Evolutionary conservation across 345 rosid species (phyloP).

Genomic region (Euphorbia pulcherrima): DNA sequence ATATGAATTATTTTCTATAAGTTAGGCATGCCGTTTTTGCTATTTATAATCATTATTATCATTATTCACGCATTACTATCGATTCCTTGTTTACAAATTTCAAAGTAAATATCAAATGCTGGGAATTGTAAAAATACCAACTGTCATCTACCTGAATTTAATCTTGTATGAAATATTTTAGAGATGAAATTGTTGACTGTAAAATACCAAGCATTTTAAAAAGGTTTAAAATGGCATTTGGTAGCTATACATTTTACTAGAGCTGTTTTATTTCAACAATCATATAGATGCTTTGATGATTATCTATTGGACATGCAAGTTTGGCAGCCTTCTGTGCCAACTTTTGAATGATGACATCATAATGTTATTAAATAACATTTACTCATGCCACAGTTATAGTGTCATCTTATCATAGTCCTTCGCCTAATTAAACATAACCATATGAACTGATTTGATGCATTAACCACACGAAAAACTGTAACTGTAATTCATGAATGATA

Average conservation of each 20-base stretch:
- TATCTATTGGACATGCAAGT: not conserved
- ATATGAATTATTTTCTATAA: too few species aligned
- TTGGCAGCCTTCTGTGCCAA: not conserved
- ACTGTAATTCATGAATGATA: not conserved
- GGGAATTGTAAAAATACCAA: not conserved
- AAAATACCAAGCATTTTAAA: not conserved
- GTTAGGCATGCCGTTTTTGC: too few species aligned
- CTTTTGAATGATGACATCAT: not conserved
- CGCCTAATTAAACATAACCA: not conserved
- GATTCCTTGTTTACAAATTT: too few species aligned
- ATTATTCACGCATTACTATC: too few species aligned
- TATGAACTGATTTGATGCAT: not conserved
- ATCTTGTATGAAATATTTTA: not conserved
- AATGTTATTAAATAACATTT: not conserved
- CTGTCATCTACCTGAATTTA: not conserved
- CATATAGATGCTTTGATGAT: not conserved
- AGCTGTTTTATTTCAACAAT: not conserved
- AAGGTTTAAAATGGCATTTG: not conserved
- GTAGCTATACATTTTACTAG: not conserved
- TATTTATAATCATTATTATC: too few species aligned
- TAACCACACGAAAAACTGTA: not conserved
- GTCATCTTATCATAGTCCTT: not conserved
- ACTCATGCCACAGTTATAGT: slow-evolving; percentile 1
- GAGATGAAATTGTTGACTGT: not conserved
- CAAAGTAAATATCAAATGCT: too few species aligned